Evolutionary conservation across 78 protist genomes (phyloP).

Genomic region (Anaeramoeba flamelloides): DNA sequence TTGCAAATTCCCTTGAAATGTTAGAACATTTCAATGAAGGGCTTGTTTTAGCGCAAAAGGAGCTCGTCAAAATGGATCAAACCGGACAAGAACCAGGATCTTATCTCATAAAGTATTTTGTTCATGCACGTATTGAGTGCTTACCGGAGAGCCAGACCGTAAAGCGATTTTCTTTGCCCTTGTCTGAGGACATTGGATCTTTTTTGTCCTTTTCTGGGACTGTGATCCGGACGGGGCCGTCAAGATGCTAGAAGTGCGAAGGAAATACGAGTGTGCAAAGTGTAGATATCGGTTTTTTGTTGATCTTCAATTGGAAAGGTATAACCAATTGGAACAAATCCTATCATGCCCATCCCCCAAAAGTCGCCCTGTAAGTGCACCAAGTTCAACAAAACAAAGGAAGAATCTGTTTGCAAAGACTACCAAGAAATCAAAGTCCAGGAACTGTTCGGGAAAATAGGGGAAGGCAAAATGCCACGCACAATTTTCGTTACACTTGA

Average conservation of each 20-base stretch:
- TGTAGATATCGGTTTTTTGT: constrained; percentile 3
- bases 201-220: constrained; percentile 13
- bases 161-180: background rate
- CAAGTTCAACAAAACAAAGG: constrained; percentile 15
- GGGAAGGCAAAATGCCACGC: background rate
- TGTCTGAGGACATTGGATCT: constrained; percentile 1
- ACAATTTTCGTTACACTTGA: background rate
- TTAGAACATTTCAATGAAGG: too few relatives aligned
- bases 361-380: background rate
- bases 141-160: background rate
- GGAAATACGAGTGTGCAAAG: constrained; percentile 12
- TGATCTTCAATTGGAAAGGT: background rate
- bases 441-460: constrained; percentile 37
- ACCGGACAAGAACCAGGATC: too few relatives aligned
- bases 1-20: too few relatives aligned
- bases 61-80: too few relatives aligned
- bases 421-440: constrained; percentile 58
- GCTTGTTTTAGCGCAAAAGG: too few relatives aligned
- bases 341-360: background rate
- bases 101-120: too few relatives aligned
- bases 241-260: constrained; percentile 11
- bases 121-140: too few relatives aligned
- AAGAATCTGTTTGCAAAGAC: constrained; percentile 32
- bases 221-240: constrained; percentile 19
- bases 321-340: background rate